phyloP scores from a whole-genome alignment of 129 eudicot species.

The Tagetes erecta region DNA sequence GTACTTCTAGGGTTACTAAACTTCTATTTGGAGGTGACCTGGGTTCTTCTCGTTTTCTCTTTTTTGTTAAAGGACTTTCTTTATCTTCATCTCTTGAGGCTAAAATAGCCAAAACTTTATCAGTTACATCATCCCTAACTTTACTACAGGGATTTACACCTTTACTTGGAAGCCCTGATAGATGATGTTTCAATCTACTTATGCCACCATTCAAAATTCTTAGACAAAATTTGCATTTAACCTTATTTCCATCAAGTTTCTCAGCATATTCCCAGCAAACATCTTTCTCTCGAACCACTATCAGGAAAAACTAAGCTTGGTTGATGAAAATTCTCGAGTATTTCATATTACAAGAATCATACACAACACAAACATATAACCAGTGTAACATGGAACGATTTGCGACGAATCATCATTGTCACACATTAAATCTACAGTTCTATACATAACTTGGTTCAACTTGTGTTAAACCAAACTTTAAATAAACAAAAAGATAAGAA shows the following conservation, averaged over 20 bases:
- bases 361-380: neutral
- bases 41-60: slow-evolving; percentile 55
- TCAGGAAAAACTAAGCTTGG: slow-evolving; percentile 10
- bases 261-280: slow-evolving; percentile 96
- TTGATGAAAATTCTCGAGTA: neutral
- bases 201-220: slow-evolving; percentile 89
- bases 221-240: slow-evolving; percentile 88
- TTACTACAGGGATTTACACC: slow-evolving; percentile 95
- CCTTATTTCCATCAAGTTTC: slow-evolving; percentile 89
- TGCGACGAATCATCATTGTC: neutral
- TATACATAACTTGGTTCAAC: neutral
- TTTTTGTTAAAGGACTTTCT: slow-evolving; percentile 52
- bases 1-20: slow-evolving; percentile 44
- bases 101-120: slow-evolving; percentile 65
- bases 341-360: neutral
- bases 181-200: slow-evolving; percentile 89
- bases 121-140: slow-evolving; percentile 87
- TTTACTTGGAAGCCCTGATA: slow-evolving; percentile 91
- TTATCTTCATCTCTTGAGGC: slow-evolving; percentile 63
- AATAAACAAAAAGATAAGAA: slow-evolving; percentile 7
- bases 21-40: slow-evolving; percentile 49
- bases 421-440: neutral
- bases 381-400: slow-evolving; percentile 7
- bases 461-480: neutral
- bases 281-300: slow-evolving; percentile 97